Percentiles rank a stretch among this genome's conserved stretches.
These are phyloP conservation scores for Afroboletus lepidellus DNA, from an alignment of 1,284 basidiomycete species.

Conservation along the genomic window DNA sequence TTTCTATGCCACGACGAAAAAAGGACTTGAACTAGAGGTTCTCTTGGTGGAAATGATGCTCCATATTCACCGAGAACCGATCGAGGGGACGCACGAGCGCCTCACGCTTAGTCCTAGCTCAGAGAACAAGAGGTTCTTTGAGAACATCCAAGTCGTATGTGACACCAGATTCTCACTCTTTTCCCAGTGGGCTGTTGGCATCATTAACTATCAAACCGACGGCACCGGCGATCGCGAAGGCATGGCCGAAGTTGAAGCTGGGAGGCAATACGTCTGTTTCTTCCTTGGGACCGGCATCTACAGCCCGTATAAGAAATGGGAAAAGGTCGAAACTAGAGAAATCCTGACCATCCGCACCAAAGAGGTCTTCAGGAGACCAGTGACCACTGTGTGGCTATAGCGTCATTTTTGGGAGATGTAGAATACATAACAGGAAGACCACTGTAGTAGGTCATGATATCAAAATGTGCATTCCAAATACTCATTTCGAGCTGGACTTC, in stretches of 20 bases:
- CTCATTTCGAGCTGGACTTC: neutral
- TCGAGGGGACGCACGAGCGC: slow-evolving; percentile 11
- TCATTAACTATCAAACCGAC: slow-evolving; percentile 26
- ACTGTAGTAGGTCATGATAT: neutral
- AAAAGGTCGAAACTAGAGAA: slow-evolving; percentile 20
- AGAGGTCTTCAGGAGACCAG: too few species aligned
- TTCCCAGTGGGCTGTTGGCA: slow-evolving; percentile 25
- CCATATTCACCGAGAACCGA: slow-evolving; percentile 13
- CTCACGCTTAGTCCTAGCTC: slow-evolving; percentile 14
- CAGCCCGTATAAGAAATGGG: slow-evolving; percentile 19
- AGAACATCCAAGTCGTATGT: slow-evolving; percentile 14
- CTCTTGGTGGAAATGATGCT: slow-evolving; percentile 26
- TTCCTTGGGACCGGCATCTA: slow-evolving; percentile 24
- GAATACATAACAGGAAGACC: too few species aligned
- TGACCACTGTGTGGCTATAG: too few species aligned
- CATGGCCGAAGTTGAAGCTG: slow-evolving; percentile 11
- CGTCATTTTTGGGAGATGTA: too few species aligned
- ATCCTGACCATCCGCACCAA: slow-evolving; percentile 17
- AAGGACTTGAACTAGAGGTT: slow-evolving; percentile 21
- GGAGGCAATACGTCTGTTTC: slow-evolving; percentile 24
- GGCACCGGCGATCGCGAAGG: slow-evolving; percentile 14
- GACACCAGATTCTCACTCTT: slow-evolving; percentile 18
- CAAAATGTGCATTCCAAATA: neutral
- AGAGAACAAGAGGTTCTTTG: slow-evolving; percentile 14
- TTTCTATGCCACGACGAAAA: slow-evolving; percentile 23